Evolutionary conservation across 305 asterid genomes (phyloP), one percentile per base, ranked within the genome.

Genomic region (Vinca major): DNA sequence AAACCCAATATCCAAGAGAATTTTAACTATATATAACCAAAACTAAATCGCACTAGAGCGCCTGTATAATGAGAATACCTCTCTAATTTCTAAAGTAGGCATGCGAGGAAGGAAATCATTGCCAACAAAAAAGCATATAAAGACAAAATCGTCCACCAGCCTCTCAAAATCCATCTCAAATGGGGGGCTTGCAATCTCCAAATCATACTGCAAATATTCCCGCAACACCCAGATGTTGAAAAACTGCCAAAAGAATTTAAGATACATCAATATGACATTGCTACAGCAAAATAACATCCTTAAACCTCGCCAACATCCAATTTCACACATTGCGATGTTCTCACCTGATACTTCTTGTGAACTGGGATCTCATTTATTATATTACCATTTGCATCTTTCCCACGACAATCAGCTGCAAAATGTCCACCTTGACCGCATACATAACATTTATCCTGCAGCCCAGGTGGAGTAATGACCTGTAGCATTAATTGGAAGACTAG

Each of bases 21-120:
- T 63, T 36, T 53, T 62, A 44, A 67, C 69, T 55, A 62, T 19
- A 50, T 55, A 62, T 19, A 50, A 67, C 44, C 64, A 64, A 67
- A 33, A 68, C 65, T 64, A 66, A 73, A 54, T 67, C 44, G 68
- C 37, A 62, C 47, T 43, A 60, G 41, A 40, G 39, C 6, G 43
- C 56, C 58, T 62, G 72, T 41, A 69, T 36, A 65, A 65, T 44
- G 20, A 51, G 19, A 76, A 65, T 84, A 92, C 98, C 99, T 94
- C 99, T 85, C 99, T 89, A 74, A 94, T 94, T 77, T 94, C 98
- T 62, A 94, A 77, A 17, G 96, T 94, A 67, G 98, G 99, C 97
- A 94, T 91, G 76, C 91, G 99, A 62, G 99, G 99, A 78, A 94
- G 98, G 81, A 94, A 94, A 83, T 94, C 99, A 52, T 94, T 94